Base-by-base conservation (phyloP, 2,329 filamentous ascomycete species). In the Passalora sequoiae region DNA sequence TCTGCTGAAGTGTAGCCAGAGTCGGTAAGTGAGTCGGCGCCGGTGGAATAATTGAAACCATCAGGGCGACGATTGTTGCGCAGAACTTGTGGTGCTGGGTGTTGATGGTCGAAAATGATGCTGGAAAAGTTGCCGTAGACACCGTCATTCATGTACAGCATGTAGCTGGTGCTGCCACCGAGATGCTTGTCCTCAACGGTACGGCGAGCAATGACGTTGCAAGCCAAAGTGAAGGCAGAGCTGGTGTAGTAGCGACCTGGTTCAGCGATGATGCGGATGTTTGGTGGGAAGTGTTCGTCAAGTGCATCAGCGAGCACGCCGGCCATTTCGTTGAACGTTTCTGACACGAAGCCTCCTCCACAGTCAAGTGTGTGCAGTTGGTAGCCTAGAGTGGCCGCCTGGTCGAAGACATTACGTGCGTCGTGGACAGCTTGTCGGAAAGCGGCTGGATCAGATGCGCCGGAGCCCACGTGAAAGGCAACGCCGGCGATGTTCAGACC, bases 61-160 rank as follows among this genome's bases (percentile, higher is more conserved):
- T 63, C 59, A 2, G 40, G 40, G 27, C 51, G 50, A 33, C 52
- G 46, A 24, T 31, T 43, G 22, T 58, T 59, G 40, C 53, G 56
- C 24, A 98, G 74, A 46, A 97, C 78, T 68, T 85, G 86, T 43
- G 91, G 87, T 33, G 85, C 70, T 1, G 92, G 92, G 60, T 94
- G 79, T 75, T 98, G 92, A 69, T 97, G 92, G 63, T 97, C 92
- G 66, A 96, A 98, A 74, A 97, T 95, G 76, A 97, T 97, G 79
- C 89, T 94, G 55, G 88, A 94, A 64, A 98, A 97, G 72, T 97
- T 97, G 60, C 92, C 92, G 62, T 98, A 98, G 41, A 97, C 84
- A 20, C 92, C 92, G 58, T 98, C 92, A 64, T 98, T 98, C 65
- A 97, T 73, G 66, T 98, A 98, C 35, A 96, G 72, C 92, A 97